phyloP scores from a whole-genome alignment of 1,139 yeast genomes.

The Taphrina communis region DNA sequence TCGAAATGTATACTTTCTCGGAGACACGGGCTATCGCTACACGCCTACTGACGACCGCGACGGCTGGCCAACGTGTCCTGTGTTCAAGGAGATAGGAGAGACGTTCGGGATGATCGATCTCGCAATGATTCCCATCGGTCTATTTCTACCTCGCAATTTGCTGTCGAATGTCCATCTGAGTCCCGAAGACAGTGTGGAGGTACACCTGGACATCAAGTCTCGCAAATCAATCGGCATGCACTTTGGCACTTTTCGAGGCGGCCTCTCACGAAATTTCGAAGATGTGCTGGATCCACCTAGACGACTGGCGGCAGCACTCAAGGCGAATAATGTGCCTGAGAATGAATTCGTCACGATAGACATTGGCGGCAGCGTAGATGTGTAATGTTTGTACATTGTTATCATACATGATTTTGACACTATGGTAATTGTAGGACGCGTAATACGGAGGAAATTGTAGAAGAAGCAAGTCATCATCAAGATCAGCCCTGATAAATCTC shows the following conservation, averaged over 20 bases:
- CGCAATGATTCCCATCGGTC: conserved; percentile 89
- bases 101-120: conserved; percentile 62
- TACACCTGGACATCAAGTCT: conserved; percentile 68
- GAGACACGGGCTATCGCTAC: conserved; percentile 86
- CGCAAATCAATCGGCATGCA: conserved; percentile 81
- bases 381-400: conserved; percentile 10
- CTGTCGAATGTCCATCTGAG: conserved; percentile 81
- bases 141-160: conserved; percentile 94
- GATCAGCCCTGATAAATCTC: conserved; percentile 32
- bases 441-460: no score
- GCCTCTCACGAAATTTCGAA: conserved; percentile 72
- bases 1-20: conserved; percentile 43
- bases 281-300: conserved; percentile 74
- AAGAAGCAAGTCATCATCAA: neutral
- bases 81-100: conserved; percentile 65
- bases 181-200: conserved; percentile 75
- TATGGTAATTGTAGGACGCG: neutral
- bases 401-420: neutral
- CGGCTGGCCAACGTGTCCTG: conserved; percentile 44
- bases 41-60: conserved; percentile 52
- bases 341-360: conserved; percentile 34
- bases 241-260: conserved; percentile 83
- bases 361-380: conserved; percentile 36
- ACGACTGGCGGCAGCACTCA: conserved; percentile 15
- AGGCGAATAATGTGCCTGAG: conserved; percentile 1